A percentile compares a stretch with the other conserved stretches of the same genome.
These are phyloP conservation scores for Bipolaris cookei DNA, from an alignment of 2,329 filamentous ascomycete genomes.

Conservation along the genomic window DNA sequence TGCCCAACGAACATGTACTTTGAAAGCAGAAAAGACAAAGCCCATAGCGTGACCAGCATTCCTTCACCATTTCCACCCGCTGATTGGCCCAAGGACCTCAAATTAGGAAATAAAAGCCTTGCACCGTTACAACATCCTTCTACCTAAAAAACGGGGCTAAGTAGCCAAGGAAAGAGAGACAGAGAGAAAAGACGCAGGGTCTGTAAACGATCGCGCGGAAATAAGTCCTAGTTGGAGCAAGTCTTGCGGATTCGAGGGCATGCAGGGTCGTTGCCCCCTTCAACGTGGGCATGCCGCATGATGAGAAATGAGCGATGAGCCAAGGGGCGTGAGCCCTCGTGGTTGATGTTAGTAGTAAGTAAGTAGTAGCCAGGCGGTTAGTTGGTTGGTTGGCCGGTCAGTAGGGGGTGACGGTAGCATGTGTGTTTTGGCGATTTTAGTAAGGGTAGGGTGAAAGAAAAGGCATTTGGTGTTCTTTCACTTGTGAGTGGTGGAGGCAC, in stretches of 20 bases:
- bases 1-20: background rate
- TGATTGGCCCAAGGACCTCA: conserved; percentile 24
- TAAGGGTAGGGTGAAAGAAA: background rate
- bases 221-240: conserved; percentile 37
- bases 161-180: too few relatives aligned
- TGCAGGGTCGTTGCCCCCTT: background rate
- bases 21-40: background rate
- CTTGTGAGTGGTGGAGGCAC: conserved; percentile 16
- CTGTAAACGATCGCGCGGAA: conserved; percentile 25
- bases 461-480: background rate
- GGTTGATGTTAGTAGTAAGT: conserved; percentile 13
- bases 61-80: background rate
- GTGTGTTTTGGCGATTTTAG: conserved; percentile 15
- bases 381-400: background rate
- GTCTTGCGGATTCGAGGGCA: conserved; percentile 16
- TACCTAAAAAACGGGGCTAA: conserved; percentile 2
- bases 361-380: conserved; percentile 7
- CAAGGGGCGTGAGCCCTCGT: conserved; percentile 8
- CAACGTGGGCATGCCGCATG: conserved; percentile 35
- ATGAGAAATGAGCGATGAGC: conserved; percentile 22
- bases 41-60: conserved; percentile 23
- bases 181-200: conserved; percentile 8
- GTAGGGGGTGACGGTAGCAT: too few relatives aligned
- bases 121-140: conserved; percentile 28
- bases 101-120: conserved; percentile 27